Conservation (phyloP, 805 yeast species). For the Soucietia sequanensis region DNA sequence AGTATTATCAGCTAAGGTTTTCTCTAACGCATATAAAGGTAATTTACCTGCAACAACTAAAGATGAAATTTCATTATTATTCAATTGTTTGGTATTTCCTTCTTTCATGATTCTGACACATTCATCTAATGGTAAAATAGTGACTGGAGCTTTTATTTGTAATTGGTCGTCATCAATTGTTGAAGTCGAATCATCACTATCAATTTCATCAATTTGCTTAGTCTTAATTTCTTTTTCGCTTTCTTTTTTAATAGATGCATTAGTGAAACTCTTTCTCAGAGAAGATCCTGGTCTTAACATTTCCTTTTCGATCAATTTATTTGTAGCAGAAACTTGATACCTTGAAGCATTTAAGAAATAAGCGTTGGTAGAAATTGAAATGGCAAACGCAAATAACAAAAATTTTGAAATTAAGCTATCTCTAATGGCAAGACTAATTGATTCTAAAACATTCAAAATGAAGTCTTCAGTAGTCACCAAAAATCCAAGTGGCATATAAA, state of each 20-base stretch:
- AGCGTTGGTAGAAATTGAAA: slow-evolving; percentile 77
- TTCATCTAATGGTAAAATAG: slow-evolving; percentile 57
- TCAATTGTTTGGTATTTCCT: slow-evolving; percentile 66
- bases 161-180: slow-evolving; percentile 26
- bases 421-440: slow-evolving; percentile 65
- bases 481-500: slow-evolving; percentile 56
- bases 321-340: slow-evolving; percentile 50
- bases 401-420: slow-evolving; percentile 80
- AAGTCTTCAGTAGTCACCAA: slow-evolving; percentile 63
- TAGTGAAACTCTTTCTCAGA: neutral
- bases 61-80: slow-evolving; percentile 69
- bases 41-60: slow-evolving; percentile 74
- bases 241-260: slow-evolving; percentile 1
- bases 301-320: slow-evolving; percentile 39
- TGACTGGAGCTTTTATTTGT: slow-evolving; percentile 19
- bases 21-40: slow-evolving; percentile 92
- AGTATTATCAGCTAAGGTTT: slow-evolving; percentile 80
- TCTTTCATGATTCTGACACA: slow-evolving; percentile 60
- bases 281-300: slow-evolving; percentile 27
- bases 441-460: slow-evolving; percentile 48
- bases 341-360: slow-evolving; percentile 87
- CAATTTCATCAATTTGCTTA: slow-evolving; percentile 6
- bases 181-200: slow-evolving; percentile 17
- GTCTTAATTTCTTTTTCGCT: slow-evolving; percentile 4
- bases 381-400: slow-evolving; percentile 65